Base-by-base conservation (phyloP, 2,329 filamentous ascomycete species). In the Colletotrichum simmondsii region DNA sequence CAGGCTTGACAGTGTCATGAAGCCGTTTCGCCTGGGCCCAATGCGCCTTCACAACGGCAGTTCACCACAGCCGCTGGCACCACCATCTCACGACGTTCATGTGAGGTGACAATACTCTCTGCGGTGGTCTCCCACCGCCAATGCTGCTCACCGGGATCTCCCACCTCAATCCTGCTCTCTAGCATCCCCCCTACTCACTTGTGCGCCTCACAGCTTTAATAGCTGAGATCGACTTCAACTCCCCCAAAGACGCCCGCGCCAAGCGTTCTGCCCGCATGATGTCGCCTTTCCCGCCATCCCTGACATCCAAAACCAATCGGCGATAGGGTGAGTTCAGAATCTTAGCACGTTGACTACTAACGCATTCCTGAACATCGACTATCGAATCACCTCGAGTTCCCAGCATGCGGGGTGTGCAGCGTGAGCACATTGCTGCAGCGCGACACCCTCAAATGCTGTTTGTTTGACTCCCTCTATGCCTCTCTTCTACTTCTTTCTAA, bases 191-290 rank as follows among this genome's bases (percentile, higher is more conserved):
- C 35, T 42, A 54, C 12, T 49, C 54, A 49, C 12, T 49, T 56
- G 32, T 22, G 46, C 35, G 24, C 24, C 37, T 35, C 24, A 56
- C 32, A 8, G 58, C 54, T 58, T 19, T 30, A 54, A 16, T 30
- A 28, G 24, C n/a, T 22, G 37, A 49, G 22, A 49, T 71, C 59
- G 30, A 71, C 53, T 52, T 32, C 70, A 57, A 71, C 37, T 52
- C 5, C 19, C 24, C 49, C 52, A 26, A 58, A 72, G 68, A 72
- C 72, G 68, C 72, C 72, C 72, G 68, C 72, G 68, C 68, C 72
- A 74, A 74, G 72, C 26, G 42, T 58, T 54, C 69, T 32, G 37
- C 64, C 68, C 72, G 64, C 72, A 74, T 74, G 68, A 74, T 72
- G 59, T 68, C 60, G 72, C 63, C 59, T 16, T 56, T 65, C 63